Evolutionary conservation across 139 green algal species (phyloP).

Genomic region (Coelastrella sp.): DNA sequence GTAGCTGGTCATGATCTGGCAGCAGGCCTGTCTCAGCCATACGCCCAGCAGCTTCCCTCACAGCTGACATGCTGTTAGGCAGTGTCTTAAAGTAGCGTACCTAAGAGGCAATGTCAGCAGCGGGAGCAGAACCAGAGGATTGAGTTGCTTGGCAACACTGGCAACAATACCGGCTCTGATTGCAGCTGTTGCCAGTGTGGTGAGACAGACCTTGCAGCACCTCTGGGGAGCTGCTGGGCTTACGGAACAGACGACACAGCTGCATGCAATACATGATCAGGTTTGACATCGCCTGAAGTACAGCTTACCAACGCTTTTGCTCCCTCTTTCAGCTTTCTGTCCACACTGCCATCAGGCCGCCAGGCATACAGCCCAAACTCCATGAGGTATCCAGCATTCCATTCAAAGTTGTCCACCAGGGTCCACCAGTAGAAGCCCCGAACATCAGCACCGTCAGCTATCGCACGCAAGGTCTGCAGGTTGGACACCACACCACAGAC

Average conservation of each 20-base stretch:
- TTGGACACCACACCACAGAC: not conserved
- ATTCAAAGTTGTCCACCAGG: slow-evolving; percentile 74
- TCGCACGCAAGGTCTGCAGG: slow-evolving; percentile 61
- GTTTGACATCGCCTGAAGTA: not conserved
- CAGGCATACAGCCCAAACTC: slow-evolving; percentile 80
- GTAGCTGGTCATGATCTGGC: slow-evolving; percentile 27
- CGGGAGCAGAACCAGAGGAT: not conserved
- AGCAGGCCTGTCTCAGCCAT: slow-evolving; percentile 1
- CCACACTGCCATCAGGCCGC: slow-evolving; percentile 62
- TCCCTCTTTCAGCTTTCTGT: slow-evolving; percentile 48
- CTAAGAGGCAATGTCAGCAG: not conserved
- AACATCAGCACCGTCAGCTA: slow-evolving; percentile 62
- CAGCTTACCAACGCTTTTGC: slow-evolving; percentile 41
- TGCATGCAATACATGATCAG: not conserved
- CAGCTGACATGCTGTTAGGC: slow-evolving; percentile 39
- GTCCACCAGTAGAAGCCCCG: slow-evolving; percentile 80
- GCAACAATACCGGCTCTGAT: too few relatives aligned
- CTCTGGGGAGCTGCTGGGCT: too few relatives aligned
- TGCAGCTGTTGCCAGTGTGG: too few relatives aligned
- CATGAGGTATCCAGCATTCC: slow-evolving; percentile 65
- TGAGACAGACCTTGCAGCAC: too few relatives aligned
- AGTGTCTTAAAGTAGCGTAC: slow-evolving; percentile 57
- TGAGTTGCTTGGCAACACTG: too few relatives aligned
- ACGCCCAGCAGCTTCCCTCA: slow-evolving; percentile 7
- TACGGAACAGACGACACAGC: too few relatives aligned